phyloP scores from a whole-genome alignment of 176 grass and related monocot genomes.

The Avena insularis region DNA sequence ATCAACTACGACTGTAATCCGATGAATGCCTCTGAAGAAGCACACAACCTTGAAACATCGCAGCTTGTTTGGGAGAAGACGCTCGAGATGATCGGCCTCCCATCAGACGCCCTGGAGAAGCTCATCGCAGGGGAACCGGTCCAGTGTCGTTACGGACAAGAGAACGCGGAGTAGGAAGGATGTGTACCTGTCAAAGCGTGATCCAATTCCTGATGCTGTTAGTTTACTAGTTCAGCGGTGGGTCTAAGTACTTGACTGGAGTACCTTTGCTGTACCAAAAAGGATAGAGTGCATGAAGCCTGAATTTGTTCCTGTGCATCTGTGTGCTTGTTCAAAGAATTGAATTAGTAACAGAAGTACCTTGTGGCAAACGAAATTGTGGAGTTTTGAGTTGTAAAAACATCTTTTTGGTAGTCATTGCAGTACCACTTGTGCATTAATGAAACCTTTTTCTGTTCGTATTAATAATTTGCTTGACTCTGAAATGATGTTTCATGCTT shows the following conservation, averaged over 20 bases:
- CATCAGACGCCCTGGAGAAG: constrained; percentile 73
- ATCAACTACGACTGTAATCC: constrained; percentile 91
- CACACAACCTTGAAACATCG: constrained; percentile 75
- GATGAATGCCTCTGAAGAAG: constrained; percentile 92
- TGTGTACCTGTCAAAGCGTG: constrained; percentile 33
- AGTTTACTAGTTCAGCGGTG: constrained; percentile 20
- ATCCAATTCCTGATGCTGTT: constrained; percentile 10
- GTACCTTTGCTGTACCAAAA: background rate
- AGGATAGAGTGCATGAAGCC: background rate
- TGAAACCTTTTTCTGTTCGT: background rate
- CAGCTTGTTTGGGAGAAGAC: constrained; percentile 91
- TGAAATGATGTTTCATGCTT: background rate
- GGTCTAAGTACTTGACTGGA: background rate
- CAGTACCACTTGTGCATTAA: background rate
- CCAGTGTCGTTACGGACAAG: constrained; percentile 59
- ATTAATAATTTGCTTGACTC: background rate
- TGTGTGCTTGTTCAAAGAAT: constrained; percentile 7
- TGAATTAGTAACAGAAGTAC: background rate
- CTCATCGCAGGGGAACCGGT: constrained; percentile 71
- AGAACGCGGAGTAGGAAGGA: constrained; percentile 42
- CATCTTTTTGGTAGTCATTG: background rate
- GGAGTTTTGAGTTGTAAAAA: constrained; percentile 10
- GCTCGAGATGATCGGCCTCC: constrained; percentile 75
- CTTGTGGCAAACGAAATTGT: background rate
- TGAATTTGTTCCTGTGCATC: background rate